phyloP scores from a whole-genome alignment of 225 moss, liverwort and hornwort genomes.

The Anthoceros angustus region DNA sequence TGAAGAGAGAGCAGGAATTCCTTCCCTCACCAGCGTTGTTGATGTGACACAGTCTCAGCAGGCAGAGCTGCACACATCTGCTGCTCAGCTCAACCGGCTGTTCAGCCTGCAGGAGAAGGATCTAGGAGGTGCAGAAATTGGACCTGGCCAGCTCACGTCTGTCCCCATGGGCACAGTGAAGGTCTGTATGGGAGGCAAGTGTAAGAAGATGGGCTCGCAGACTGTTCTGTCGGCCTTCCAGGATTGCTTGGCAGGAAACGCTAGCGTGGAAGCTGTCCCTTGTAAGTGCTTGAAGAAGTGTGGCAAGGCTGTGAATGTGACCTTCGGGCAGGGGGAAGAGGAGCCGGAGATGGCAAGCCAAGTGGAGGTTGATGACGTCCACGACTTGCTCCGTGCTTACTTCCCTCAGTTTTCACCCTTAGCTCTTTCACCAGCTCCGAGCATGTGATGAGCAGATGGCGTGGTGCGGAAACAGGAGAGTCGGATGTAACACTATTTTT shows the following conservation, averaged over 20 bases:
- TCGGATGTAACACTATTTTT: no score
- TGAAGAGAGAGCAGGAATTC: background rate
- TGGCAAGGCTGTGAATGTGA: conserved; percentile 15
- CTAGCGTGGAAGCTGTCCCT: conserved; percentile 9
- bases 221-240: conserved; percentile 17
- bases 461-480: no score
- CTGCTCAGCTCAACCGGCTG: background rate
- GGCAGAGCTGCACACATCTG: background rate
- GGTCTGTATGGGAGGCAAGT: conserved; percentile 30
- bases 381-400: conserved; percentile 15
- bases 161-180: conserved; percentile 10
- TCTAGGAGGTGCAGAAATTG: background rate
- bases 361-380: conserved; percentile 14
- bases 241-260: conserved; percentile 5
- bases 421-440: no score
- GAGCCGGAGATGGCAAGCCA: conserved; percentile 11
- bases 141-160: background rate
- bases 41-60: background rate
- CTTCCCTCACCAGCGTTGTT: background rate
- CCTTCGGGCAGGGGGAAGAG: conserved; percentile 7
- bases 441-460: no score
- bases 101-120: background rate
- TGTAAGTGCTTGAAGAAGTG: conserved; percentile 38
- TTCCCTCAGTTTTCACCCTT: background rate
- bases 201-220: conserved; percentile 21